Evolutionary conservation across 768 basidiomycete species (phyloP), one percentile per base, ranked within the genome.

Genomic region (Tulasnella sp.): DNA sequence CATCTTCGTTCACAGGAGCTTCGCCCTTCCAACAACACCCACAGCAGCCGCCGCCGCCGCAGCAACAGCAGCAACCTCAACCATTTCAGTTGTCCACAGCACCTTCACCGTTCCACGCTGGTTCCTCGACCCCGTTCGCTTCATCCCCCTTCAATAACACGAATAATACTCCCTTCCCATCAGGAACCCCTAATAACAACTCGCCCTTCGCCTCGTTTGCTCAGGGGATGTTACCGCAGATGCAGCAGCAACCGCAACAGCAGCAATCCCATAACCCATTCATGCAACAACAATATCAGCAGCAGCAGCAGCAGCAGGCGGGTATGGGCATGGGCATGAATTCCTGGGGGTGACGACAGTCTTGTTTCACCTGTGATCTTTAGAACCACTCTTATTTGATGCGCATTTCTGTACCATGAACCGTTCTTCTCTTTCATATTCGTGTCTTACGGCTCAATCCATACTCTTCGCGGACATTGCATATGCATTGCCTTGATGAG

Each of bases 201-300:
- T 53, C 55, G 70, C 48, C 64, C 70, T 48, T 69, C 66, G 46
- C 71, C 73, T 60, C 54, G 19, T 56, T 56, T 43, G 54, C 54
- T 21, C 54, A 56, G 43, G 44, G 44, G 2, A 56, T 56, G 54
- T 27, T 56, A 12, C 54, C 54, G 15, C 43, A 25, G 2, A 66
- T 70, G 4, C 73, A 72, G 63, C 69, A 71, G 69, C 67, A 61
- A 50, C 49, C 60, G 52, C 64, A 66, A 41, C 41, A 43, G 4
- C 46, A 56, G 30, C 38, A 48, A 4, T 21, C 45, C n/a, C 49
- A 49, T 19, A 66, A 63, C 49, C 61, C 63, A 52, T 66, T 63
- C 49, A 31, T 63, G 46, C 63, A n/a, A n/a, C n/a, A n/a, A n/a
- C n/a, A n/a, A n/a, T n/a, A n/a, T n/a, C n/a, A 51, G 19, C 55